phyloP scores from a whole-genome alignment of 139 green algal species.

The Haematococcus sp. region DNA sequence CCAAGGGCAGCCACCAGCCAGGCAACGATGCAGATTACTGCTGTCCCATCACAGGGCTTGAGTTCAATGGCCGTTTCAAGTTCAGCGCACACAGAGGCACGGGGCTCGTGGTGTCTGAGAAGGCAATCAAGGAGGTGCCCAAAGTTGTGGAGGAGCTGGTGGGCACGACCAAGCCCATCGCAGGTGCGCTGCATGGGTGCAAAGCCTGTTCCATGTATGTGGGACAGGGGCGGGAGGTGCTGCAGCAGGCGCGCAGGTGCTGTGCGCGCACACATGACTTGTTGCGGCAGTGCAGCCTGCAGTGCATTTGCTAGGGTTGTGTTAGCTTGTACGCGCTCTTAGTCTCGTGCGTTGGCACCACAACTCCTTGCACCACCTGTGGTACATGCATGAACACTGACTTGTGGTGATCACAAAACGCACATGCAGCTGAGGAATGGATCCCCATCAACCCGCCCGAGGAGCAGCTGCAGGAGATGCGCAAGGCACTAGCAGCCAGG shows the following conservation, averaged over 20 bases:
- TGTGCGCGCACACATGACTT: no score
- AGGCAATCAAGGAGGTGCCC: slow-evolving; percentile 72
- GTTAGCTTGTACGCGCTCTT: no score
- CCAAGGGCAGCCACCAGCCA: slow-evolving; percentile 10
- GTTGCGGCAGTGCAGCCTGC: no score
- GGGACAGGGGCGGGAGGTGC: no score
- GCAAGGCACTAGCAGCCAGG: slow-evolving; percentile 21
- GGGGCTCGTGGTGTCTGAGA: slow-evolving; percentile 75
- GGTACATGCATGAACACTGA: no score
- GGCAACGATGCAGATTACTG: slow-evolving; percentile 44
- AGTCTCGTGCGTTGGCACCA: no score
- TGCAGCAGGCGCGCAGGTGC: no score
- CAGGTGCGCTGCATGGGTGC: slow-evolving; percentile 25
- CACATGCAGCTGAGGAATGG: slow-evolving; percentile 35
- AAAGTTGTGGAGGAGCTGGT: slow-evolving; percentile 38
- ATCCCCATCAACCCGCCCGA: slow-evolving; percentile 59
- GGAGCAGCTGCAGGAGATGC: slow-evolving; percentile 43
- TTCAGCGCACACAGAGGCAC: slow-evolving; percentile 52
- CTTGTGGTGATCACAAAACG: no score
- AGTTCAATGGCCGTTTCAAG: slow-evolving; percentile 64
- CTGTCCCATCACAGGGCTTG: slow-evolving; percentile 71
- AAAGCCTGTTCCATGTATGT: no score
- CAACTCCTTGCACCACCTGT: no score
- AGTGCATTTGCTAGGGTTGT: no score
- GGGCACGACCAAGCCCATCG: slow-evolving; percentile 12